phyloP scores from a whole-genome alignment of 2,329 filamentous ascomycete genomes.

The Apiospora rasikravindrae region DNA sequence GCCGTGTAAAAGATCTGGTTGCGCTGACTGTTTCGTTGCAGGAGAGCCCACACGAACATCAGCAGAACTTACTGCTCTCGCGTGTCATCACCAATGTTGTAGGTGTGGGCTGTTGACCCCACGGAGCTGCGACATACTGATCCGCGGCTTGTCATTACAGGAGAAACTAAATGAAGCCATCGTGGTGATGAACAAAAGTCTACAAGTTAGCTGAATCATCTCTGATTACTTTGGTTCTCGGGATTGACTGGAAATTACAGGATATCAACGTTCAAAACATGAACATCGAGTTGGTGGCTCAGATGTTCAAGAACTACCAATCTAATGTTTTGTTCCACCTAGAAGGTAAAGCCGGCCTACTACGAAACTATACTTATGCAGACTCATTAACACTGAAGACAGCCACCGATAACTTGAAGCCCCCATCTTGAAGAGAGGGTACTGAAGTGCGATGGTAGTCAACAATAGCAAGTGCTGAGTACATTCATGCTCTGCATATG shows the following conservation, averaged over 20 bases:
- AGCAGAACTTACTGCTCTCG: slow-evolving; percentile 90
- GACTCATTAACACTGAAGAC: background rate
- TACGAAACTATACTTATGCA: background rate
- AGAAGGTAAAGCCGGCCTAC: slow-evolving; percentile 68
- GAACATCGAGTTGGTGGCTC: slow-evolving; percentile 96
- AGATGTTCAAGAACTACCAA: slow-evolving; percentile 99
- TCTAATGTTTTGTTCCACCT: slow-evolving; percentile 97
- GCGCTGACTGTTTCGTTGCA: slow-evolving; percentile 35
- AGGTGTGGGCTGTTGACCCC: slow-evolving; percentile 45
- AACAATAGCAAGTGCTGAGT: background rate
- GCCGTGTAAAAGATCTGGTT: rapidly evolving
- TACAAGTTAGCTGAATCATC: slow-evolving; percentile 65
- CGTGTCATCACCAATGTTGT: slow-evolving; percentile 98
- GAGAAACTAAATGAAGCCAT: slow-evolving; percentile 97
- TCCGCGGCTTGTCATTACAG: slow-evolving; percentile 49
- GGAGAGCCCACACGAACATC: slow-evolving; percentile 98
- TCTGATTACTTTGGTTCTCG: background rate
- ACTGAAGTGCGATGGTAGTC: background rate
- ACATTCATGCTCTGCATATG: background rate
- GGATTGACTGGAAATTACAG: slow-evolving; percentile 49
- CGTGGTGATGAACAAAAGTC: slow-evolving; percentile 87
- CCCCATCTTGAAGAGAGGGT: slow-evolving; percentile 62
- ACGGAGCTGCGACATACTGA: background rate
- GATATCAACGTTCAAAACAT: slow-evolving; percentile 99
- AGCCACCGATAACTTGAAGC: slow-evolving; percentile 86